phyloP scores from a whole-genome alignment of 108 stramenopile species.

The Skeletonema costatum region DNA sequence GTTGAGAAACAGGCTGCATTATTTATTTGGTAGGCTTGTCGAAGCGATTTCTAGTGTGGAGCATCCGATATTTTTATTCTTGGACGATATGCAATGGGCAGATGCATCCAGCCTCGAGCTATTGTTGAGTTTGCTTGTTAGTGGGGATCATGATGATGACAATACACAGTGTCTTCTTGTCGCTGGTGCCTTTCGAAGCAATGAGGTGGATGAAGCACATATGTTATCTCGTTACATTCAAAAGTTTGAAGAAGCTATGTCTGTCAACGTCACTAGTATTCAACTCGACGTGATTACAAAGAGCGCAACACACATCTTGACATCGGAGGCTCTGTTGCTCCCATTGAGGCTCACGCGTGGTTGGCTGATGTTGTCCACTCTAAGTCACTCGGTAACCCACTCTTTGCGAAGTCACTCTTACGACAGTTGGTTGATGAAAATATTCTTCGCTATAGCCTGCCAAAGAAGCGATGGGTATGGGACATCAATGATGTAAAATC shows the following conservation, averaged over 20 bases:
- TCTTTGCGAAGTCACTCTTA: conserved; percentile 1
- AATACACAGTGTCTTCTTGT: not conserved
- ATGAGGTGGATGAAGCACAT: conserved; percentile 10
- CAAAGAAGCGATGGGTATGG: conserved; percentile 7
- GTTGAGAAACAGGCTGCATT: not conserved
- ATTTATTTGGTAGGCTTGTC: conserved; percentile 2
- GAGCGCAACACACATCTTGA: not conserved
- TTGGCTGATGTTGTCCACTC: not conserved
- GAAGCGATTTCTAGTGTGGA: conserved; percentile 8
- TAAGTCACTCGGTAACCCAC: conserved; percentile 10
- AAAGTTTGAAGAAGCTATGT: not conserved
- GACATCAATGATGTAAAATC: not conserved
- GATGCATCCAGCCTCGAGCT: not conserved
- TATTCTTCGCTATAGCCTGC: not conserved
- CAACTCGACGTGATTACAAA: not conserved
- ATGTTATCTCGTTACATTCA: not conserved
- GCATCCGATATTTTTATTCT: conserved; percentile 9
- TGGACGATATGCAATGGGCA: conserved; percentile 16
- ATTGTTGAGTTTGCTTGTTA: not conserved
- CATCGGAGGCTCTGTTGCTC: not conserved
- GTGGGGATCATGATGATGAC: conserved; percentile 5
- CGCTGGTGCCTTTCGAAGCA: conserved; percentile 12
- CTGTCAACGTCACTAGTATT: conserved; percentile 1
- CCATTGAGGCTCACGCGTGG: not conserved
- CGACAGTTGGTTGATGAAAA: conserved; percentile 1